Evolutionary conservation across 805 yeast species (phyloP).

Genomic region (Schizosaccharomyces octosporus): DNA sequence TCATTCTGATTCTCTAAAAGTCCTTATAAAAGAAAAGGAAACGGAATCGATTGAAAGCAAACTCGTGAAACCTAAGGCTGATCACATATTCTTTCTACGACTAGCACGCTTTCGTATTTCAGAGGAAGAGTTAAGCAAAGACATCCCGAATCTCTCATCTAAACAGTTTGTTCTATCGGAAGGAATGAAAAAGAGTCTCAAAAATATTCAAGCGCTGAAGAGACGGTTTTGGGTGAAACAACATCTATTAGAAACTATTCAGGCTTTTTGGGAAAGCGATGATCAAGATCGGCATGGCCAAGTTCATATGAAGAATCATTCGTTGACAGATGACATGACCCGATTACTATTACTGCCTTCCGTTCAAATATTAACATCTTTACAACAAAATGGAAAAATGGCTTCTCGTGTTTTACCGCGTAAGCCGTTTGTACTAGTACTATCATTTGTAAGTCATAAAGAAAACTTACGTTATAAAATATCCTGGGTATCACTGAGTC

Average conservation of each 20-base stretch:
- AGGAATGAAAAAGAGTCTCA: not conserved
- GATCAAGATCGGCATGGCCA: not conserved
- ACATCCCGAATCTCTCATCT: not conserved
- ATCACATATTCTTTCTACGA: slow-evolving; percentile 12
- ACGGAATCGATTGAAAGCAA: not conserved
- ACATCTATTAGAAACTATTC: not conserved
- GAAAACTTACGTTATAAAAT: not conserved
- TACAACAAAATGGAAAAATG: too few species aligned
- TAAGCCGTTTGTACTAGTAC: too few species aligned
- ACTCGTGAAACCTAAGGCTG: not conserved
- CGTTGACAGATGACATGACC: not conserved
- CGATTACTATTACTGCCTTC: not conserved
- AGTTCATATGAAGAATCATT: not conserved
- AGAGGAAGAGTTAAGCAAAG: slow-evolving; percentile 8
- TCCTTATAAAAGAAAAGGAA: not conserved
- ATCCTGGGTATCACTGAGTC: not conserved
- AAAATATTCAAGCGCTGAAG: not conserved
- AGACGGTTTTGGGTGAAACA: not conserved
- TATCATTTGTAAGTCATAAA: not conserved
- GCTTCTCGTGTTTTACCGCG: too few species aligned
- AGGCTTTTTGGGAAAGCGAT: not conserved
- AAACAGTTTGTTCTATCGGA: not conserved
- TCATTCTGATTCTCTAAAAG: not conserved
- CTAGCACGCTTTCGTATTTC: slow-evolving; percentile 14
- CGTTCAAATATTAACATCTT: not conserved